phyloP scores from a whole-genome alignment of 2,329 filamentous ascomycete genomes.

The Fusarium sp. region DNA sequence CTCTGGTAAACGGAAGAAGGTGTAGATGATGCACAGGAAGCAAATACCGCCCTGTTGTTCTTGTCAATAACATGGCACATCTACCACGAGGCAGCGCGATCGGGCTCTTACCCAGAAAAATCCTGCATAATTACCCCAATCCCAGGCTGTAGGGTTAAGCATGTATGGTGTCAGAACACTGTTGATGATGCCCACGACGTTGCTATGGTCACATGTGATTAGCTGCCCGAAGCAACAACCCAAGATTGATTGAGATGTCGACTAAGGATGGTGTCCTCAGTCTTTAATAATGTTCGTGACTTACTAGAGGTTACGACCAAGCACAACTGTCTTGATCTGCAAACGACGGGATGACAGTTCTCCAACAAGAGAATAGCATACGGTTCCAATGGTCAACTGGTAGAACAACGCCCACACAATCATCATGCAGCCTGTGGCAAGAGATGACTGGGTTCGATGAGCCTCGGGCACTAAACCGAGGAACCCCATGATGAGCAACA shows the following conservation, averaged over 20 bases:
- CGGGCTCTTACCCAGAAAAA: constrained; percentile 79
- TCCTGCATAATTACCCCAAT: constrained; percentile 88
- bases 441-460: constrained; percentile 71
- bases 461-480: constrained; percentile 77
- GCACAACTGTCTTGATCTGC: constrained; percentile 91
- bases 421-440: constrained; percentile 90
- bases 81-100: not conserved
- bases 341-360: constrained; percentile 86
- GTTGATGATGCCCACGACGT: constrained; percentile 84
- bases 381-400: constrained; percentile 88
- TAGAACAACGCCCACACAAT: constrained; percentile 85
- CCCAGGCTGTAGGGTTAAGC: constrained; percentile 88
- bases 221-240: constrained; percentile 21
- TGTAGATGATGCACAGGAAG: constrained; percentile 84
- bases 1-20: constrained; percentile 72
- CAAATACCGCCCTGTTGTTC: constrained; percentile 74
- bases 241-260: not conserved
- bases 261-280: not conserved
- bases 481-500: constrained; percentile 89
- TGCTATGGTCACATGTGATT: constrained; percentile 59
- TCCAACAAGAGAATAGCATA: constrained; percentile 89
- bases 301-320: constrained; percentile 82
- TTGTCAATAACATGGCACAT: constrained; percentile 22
- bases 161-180: constrained; percentile 90
- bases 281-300: constrained; percentile 46